Percentiles rank a stretch among this genome's conserved stretches.
These are phyloP conservation scores for Verticillium nubilum DNA, from an alignment of 2,329 filamentous ascomycete genomes.

Conservation along the genomic window DNA sequence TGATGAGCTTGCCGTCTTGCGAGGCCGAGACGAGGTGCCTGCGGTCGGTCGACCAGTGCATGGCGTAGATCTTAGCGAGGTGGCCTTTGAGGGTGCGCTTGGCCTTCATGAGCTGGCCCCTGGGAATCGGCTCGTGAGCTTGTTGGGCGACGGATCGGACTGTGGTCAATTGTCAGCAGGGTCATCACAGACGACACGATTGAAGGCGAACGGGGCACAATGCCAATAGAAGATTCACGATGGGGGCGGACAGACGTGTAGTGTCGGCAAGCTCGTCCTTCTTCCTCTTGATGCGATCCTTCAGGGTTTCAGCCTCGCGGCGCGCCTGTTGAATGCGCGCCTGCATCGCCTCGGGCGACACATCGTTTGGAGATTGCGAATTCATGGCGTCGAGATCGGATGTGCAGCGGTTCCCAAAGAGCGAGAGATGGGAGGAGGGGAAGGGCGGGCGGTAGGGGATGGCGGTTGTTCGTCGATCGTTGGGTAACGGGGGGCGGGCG, in stretches of 20 bases:
- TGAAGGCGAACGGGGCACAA: background rate
- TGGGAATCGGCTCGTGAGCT: constrained; percentile 85
- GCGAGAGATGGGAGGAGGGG: constrained; percentile 6
- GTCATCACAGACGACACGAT: background rate
- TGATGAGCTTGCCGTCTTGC: constrained; percentile 98
- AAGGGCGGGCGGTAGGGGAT: constrained; percentile 1
- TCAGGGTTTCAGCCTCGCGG: constrained; percentile 94
- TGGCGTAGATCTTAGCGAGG: constrained; percentile 98
- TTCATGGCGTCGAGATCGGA: constrained; percentile 40
- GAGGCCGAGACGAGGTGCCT: constrained; percentile 96
- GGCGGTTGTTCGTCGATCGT: constrained; percentile 7
- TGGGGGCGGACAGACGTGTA: constrained; percentile 68
- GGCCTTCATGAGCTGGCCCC: constrained; percentile 91
- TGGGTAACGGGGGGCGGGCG: constrained; percentile 9
- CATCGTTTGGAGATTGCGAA: constrained; percentile 53
- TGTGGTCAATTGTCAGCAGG: constrained; percentile 32
- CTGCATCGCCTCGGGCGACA: constrained; percentile 78
- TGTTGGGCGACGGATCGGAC: constrained; percentile 90
- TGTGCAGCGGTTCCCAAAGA: constrained; percentile 7
- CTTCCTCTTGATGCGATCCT: constrained; percentile 99
- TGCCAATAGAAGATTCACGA: background rate
- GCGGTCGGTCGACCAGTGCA: constrained; percentile 99
- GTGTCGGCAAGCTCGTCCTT: constrained; percentile 99
- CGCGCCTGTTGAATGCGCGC: constrained; percentile 86
- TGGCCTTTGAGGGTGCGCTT: constrained; percentile 96